Evolutionary conservation across 1,139 yeast genomes (phyloP).

Genomic region (Pichia inconspicua): DNA sequence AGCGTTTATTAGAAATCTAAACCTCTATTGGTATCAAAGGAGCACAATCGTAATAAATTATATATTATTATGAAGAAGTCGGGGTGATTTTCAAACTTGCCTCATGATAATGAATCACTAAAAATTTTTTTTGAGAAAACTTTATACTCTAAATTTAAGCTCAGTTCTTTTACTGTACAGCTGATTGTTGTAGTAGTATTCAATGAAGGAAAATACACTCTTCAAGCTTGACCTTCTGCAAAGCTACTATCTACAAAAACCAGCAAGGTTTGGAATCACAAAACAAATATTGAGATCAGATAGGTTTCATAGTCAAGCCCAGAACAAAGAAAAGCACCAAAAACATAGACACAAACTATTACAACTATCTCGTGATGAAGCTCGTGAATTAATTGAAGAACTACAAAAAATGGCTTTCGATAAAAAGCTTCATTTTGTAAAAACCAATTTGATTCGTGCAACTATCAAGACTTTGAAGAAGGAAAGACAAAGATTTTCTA

Average conservation of each 20-base stretch:
- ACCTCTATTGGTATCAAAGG: no score
- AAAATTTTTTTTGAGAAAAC: background rate
- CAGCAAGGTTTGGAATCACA: conserved; percentile 51
- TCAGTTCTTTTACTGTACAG: no score
- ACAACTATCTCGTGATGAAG: conserved; percentile 34
- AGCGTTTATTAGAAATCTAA: no score
- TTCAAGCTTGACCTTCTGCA: conserved; percentile 50
- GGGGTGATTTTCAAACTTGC: no score
- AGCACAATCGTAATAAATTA: no score
- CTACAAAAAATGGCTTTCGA: conserved; percentile 41
- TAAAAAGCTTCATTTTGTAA: conserved; percentile 44
- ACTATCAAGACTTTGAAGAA: conserved; percentile 22
- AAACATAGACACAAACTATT: conserved; percentile 32
- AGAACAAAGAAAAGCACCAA: conserved; percentile 24
- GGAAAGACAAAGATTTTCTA: conserved; percentile 14
- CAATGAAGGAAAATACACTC: conserved; percentile 22
- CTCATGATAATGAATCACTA: no score
- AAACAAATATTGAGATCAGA: conserved; percentile 38
- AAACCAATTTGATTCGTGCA: conserved; percentile 28
- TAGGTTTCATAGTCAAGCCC: conserved; percentile 18
- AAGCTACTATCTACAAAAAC: conserved; percentile 34
- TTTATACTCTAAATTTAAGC: no score
- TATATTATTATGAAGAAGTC: no score
- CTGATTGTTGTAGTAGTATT: background rate
- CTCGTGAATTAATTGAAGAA: conserved; percentile 36